Base-by-base conservation (phyloP, 306 rosid species). In the Pyrus communis region DNA sequence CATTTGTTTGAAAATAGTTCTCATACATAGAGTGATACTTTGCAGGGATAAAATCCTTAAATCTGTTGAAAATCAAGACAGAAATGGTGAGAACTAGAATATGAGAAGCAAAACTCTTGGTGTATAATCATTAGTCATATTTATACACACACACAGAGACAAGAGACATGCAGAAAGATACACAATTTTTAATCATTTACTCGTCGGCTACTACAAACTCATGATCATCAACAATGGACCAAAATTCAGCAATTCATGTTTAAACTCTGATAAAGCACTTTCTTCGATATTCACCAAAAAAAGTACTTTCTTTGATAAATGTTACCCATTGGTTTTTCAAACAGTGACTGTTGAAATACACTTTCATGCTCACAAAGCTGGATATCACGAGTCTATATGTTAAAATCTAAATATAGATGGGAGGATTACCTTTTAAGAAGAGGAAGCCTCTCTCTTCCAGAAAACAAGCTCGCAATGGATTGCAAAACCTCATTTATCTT, bases 21-120 rank as follows among this genome's bases (percentile, higher is more conserved):
- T 90, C 97, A 74, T 94, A 91, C 77, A 89, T 74, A 69, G 95
- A 83, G 83, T 94, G 96, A 81, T 89, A 86, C 82, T 92, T 92
- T 74, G 88, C 87, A 49, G 97, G 96, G 78, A 94, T 80, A 82
- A 87, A 90, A 81, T 89, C 90, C 88, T 92, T 94, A 85, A 94
- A 94, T 89, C 97, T 94, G 93, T 80, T 67, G 75, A 81, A 70
- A 76, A 83, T 38, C 69, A 64, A 60, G 31, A 71, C 49, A 75
- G 52, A 71, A 69, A 49, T 18, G 35, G 77, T 60, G 75, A 70
- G 79, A 75, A 14, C 62, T 80, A 59, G 78, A 59, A 75, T 64
- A 43, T 38, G 80, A 61, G 62, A 73, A 73, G 33, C 22, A 65
- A 72, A 55, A 21, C 52, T 35, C 66, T 33, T 19, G 12, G 14